phyloP scores from a whole-genome alignment of 768 basidiomycete species.

The Tylopilus subfusipes region DNA sequence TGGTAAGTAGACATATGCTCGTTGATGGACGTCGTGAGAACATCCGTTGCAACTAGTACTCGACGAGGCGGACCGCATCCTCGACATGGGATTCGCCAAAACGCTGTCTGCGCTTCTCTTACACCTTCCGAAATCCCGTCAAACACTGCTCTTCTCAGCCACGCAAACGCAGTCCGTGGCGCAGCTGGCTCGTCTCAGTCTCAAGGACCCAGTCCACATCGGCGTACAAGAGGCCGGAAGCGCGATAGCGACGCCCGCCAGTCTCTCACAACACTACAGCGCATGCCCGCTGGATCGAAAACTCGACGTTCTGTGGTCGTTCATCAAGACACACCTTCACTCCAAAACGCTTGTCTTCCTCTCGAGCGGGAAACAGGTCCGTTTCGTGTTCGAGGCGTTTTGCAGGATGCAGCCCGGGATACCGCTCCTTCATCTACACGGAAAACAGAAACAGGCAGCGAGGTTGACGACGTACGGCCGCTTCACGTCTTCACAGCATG shows the following conservation, averaged over 20 bases:
- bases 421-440: conserved; percentile 89
- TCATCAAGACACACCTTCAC: conserved; percentile 91
- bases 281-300: conserved; percentile 82
- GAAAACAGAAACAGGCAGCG: conserved; percentile 94
- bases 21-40: neutral
- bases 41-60: conserved; percentile 54
- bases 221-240: conserved; percentile 52
- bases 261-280: conserved; percentile 86
- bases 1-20: conserved; percentile 45
- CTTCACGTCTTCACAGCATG: conserved; percentile 78
- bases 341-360: conserved; percentile 91
- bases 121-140: conserved; percentile 86
- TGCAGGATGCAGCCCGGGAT: conserved; percentile 93
- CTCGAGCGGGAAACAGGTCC: conserved; percentile 94
- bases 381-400: conserved; percentile 94
- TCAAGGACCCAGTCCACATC: conserved; percentile 76
- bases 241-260: conserved; percentile 57
- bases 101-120: conserved; percentile 88
- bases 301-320: conserved; percentile 88
- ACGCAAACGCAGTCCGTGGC: conserved; percentile 89
- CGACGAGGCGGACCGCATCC: conserved; percentile 94
- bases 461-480: conserved; percentile 79
- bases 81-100: conserved; percentile 93
- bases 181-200: conserved; percentile 85
- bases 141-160: conserved; percentile 95